Evolutionary conservation across 352 stramenopile species (phyloP).

Genomic region (Phytophthora sansomeana): DNA sequence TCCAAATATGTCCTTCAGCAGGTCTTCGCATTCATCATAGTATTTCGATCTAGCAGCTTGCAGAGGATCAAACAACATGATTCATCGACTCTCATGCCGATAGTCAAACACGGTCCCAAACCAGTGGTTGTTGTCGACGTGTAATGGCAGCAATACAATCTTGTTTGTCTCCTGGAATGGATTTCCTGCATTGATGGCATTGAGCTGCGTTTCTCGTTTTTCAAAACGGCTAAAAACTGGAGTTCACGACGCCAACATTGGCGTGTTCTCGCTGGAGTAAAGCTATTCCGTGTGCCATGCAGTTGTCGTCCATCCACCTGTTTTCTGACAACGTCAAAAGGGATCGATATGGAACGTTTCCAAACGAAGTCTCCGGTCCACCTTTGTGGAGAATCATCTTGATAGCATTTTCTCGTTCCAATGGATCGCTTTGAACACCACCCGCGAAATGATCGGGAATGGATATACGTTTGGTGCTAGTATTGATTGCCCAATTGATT

Average conservation of each 20-base stretch:
- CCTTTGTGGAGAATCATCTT: not conserved
- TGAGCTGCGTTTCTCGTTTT: too few species aligned
- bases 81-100: not conserved
- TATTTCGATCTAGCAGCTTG: conserved; percentile 1
- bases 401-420: not conserved
- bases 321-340: conserved; percentile 2
- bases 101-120: conserved; percentile 2
- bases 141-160: not conserved
- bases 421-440: not conserved
- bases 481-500: conserved; percentile 1
- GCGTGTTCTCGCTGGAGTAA: not conserved
- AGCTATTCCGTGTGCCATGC: not conserved
- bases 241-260: too few species aligned
- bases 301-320: conserved; percentile 1
- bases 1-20: not conserved
- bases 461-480: not conserved
- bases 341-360: not conserved
- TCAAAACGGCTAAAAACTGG: too few species aligned
- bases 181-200: not conserved
- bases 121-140: conserved; percentile 8
- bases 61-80: conserved; percentile 3
- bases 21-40: conserved; percentile 3
- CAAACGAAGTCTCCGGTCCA: not conserved
- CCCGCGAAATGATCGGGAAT: not conserved
- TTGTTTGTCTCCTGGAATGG: not conserved